phyloP scores from a whole-genome alignment of 257 asterid species.

The Marsdenia floribunda region DNA sequence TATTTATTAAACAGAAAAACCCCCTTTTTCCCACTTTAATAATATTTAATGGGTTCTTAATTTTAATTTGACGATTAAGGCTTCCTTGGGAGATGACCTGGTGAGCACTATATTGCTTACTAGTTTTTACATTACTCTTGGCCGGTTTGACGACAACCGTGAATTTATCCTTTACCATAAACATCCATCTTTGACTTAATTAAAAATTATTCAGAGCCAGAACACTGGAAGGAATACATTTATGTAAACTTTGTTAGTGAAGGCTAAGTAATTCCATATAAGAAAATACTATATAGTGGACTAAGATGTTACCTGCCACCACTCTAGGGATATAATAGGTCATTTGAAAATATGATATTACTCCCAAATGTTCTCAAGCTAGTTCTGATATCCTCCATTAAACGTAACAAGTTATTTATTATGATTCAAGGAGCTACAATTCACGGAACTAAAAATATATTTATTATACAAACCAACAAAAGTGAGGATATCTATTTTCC shows the following conservation, averaged over 20 bases:
- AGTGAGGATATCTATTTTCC: no score
- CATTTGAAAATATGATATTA: conserved; percentile 90
- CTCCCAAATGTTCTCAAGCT: conserved; percentile 68
- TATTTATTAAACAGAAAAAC: no score
- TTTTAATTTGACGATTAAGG: no score
- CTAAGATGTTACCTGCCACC: conserved; percentile 68
- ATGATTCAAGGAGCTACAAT: neutral
- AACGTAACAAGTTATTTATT: neutral
- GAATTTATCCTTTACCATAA: no score
- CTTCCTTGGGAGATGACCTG: no score
- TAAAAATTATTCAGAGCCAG: no score
- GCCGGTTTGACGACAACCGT: no score
- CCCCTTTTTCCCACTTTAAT: no score
- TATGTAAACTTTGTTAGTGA: conserved; percentile 13
- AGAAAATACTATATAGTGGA: neutral
- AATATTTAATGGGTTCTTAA: no score
- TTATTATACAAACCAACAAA: neutral
- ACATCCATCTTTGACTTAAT: no score
- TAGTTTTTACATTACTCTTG: no score
- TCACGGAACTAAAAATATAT: neutral
- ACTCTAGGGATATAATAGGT: conserved; percentile 93
- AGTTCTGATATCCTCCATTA: conserved; percentile 50
- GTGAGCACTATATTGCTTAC: no score
- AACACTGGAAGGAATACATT: conserved; percentile 49
- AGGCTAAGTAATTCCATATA: neutral